These are phyloP conservation scores for Phytophthora melonis DNA, from an alignment of 352 stramenopile species.

Conservation along the genomic window DNA sequence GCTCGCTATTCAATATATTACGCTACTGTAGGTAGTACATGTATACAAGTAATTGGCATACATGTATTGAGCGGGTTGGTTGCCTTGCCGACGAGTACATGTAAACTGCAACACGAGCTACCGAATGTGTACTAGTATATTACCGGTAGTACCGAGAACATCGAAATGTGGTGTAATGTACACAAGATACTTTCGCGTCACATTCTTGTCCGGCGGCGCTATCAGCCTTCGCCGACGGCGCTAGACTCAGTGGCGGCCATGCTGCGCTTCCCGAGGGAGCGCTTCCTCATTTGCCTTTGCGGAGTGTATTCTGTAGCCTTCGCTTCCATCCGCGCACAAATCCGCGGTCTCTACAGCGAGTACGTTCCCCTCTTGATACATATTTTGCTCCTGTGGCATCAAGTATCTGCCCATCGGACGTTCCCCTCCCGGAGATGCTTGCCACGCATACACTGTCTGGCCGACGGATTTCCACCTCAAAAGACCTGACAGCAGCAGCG, in stretches of 20 bases:
- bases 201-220: slow-evolving; percentile 21
- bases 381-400: slow-evolving; percentile 13
- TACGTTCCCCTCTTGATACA: slow-evolving; percentile 40
- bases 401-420: no score
- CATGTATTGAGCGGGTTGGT: no score
- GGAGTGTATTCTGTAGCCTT: slow-evolving; percentile 71
- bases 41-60: no score
- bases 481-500: not conserved
- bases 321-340: slow-evolving; percentile 83
- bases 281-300: slow-evolving; percentile 58
- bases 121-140: not conserved
- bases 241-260: slow-evolving; percentile 1
- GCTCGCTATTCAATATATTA: no score
- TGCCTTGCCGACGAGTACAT: no score
- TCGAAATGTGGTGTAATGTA: not conserved
- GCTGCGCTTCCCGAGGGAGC: slow-evolving; percentile 45
- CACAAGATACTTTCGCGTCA: not conserved
- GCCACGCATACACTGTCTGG: no score
- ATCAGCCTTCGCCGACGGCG: slow-evolving; percentile 17
- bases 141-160: not conserved
- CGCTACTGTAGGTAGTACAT: no score
- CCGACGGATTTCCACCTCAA: not conserved
- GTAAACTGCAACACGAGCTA: no score
- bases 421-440: no score
- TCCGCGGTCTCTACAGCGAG: slow-evolving; percentile 79